Base-by-base conservation (phyloP, 345 rosid genomes). In the Eucalyptus paniculata region DNA sequence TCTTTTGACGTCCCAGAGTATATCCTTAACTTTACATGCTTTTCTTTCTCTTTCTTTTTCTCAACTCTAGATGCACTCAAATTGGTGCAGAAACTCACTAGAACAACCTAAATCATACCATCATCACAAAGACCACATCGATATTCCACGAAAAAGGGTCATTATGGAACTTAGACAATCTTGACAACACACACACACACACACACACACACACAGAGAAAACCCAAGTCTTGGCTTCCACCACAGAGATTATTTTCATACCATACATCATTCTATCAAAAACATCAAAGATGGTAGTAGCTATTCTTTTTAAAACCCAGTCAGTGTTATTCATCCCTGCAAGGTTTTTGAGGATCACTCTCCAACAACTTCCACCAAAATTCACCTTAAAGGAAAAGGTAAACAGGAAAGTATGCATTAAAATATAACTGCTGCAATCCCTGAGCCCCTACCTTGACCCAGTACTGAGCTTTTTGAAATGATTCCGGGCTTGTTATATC, bases 401-500 rank as follows among this genome's bases (percentile, higher is more conserved):
- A 81, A 72, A 3, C 77, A 40, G 65, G 58, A 87, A 47, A 65
- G 88, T 28, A 40, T 65, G 14, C 23, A 44, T 37, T 77, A 37
- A 77, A 6, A 37, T 21, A 77, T 37, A 37, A 37, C 83, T 77
- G 83, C 34, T 16, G 81, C 69, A 88, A 83, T 89, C 72, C 86
- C 42, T 11, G 37, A 34, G 85, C 81, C 88, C 87, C 65, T 93
- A 97, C 99, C 99, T 97, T 97, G 53, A 97, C 98, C 99, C 99
- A 97, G 92, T 95, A 97, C 62, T 97, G 99, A 81, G 99, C 99
- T 92, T 97, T 97, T 85, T 89, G 93, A 90, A 97, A 97, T 34
- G 99, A 95, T 34, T 97, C 99, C 26, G 97, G 97, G 92, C 98
- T 97, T 82, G 99, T 97, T 92, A 97, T 97, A 90, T 97, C 99